Evolutionary conservation across 306 rosid species (phyloP), one percentile per base, ranked within the genome.

Genomic region (Acacia melanoxylon): DNA sequence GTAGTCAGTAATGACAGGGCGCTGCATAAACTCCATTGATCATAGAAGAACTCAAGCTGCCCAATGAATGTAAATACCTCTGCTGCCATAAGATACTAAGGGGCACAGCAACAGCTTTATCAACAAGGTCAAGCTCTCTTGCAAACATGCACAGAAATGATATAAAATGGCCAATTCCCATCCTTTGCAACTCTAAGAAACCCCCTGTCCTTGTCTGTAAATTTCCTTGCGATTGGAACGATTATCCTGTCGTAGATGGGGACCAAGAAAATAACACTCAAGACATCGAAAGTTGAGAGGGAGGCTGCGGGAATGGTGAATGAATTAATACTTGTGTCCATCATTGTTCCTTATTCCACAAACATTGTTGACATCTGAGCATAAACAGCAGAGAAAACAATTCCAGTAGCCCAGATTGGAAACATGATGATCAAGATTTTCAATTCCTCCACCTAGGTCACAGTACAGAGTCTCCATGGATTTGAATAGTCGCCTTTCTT

Each of bases 291-390:
- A 81, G 81, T 83, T 63, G 98, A 92, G 87, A 95, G 98, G 45
- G 98, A 92, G 75, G 99, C 99, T 15, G 99, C 88, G 35, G 98
- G 98, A 78, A 95, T 92, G n/a, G 65, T 84, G 84, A 95, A 95
- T 33, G 99, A 91, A 78, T 93, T 97, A 4, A 93, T n/a, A 3
- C 46, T 40, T 52, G 92, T 91, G 87, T 95, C 80, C 96, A 95
- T 90, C 94, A 91, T 83, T 25, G 75, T 93, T 66, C 99, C 98
- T 90, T 93, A 97, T 66, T 93, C 99, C 72, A 95, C 97, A 83
- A 95, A 95, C 91, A 95, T 63, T 27, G 99, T 95, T 44, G 99
- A 93, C 96, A 95, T 89, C 80, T 95, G 97, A 58, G 98, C 99
- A 78, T 89, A 95, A 65, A 95, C 99, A 10, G 98, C 98, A 13